Base-by-base conservation (phyloP, 1,284 basidiomycete species). In the Anthracocystis walkeri region DNA sequence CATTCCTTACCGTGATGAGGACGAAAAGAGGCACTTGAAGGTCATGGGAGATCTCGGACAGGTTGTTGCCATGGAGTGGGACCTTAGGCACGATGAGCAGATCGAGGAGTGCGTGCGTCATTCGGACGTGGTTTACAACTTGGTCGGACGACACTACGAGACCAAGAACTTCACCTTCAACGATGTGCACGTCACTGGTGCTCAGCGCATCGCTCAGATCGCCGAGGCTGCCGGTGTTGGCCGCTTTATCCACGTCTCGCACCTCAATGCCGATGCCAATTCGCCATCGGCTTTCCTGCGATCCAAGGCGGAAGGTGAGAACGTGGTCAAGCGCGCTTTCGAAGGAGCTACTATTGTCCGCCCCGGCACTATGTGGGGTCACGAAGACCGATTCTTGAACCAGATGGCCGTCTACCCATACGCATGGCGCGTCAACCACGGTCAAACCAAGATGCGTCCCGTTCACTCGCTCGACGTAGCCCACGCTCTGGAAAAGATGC, bases 1-100 rank as follows among this genome's bases (percentile, higher is more conserved):
- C 81, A 89, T 97, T 62, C 96, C 97, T 11, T 98, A 97, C 88
- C 90, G 97, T 35, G 95, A 98, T 80, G 94, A 96, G 85, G 95
- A 99, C 85, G 92, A 94, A 85, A 95, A 93, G 86, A 89, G 97
- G 70, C 90, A 93, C 85, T 88, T 99, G 84, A 93, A 92, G 87
- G 92, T 93, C 10, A 93, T 92, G 90, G 97, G 97, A 56, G 97
- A 99, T 87, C 89, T 99, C 62, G 97, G 97, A 31, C 95, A 97
- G 88, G 92, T 99, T 77, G 93, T 97, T 62, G 91, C 94, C 75
- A 91, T 98, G 90, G 97, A 98, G 89, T 98, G 94, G 93, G 93
- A 97, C 84, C 88, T 95, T 31, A 89, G 93, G 63, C 91, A 92
- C 82, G 91, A 93, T 73, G 88, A 91, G 62, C 94, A 96, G 85